Evolutionary conservation across 1,139 yeast genomes (phyloP).

Genomic region (Kodamaea sp.): DNA sequence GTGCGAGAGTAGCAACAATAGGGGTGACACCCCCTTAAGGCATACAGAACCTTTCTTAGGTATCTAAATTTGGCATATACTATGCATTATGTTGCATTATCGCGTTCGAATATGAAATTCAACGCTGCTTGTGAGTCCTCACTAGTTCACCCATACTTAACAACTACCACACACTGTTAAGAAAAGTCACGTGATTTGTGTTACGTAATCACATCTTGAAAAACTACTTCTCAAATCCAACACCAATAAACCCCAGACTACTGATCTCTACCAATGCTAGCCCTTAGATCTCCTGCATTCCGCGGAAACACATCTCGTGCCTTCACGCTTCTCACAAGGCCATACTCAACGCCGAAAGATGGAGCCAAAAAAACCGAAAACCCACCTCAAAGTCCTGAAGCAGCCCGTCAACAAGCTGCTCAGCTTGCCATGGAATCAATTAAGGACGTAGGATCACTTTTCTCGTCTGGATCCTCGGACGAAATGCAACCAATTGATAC

Average conservation of each 20-base stretch:
- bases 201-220: too few relatives aligned
- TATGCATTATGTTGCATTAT: too few relatives aligned
- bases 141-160: too few relatives aligned
- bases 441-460: conserved; percentile 43
- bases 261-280: background rate
- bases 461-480: conserved; percentile 31
- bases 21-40: too few relatives aligned
- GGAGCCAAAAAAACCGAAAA: background rate
- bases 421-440: conserved; percentile 44
- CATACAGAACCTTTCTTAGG: too few relatives aligned
- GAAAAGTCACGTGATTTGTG: too few relatives aligned
- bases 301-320: background rate
- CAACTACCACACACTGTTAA: too few relatives aligned
- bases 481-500: conserved; percentile 56
- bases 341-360: background rate
- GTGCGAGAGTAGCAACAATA: too few relatives aligned
- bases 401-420: conserved; percentile 36
- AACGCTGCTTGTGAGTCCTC: too few relatives aligned
- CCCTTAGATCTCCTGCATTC: background rate
- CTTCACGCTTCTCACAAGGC: background rate
- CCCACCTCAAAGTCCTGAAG: conserved; percentile 16
- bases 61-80: too few relatives aligned
- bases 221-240: too few relatives aligned
- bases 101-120: too few relatives aligned
- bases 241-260: background rate